phyloP scores from a whole-genome alignment of 257 asterid species.

The Fraxinus pennsylvanica region DNA sequence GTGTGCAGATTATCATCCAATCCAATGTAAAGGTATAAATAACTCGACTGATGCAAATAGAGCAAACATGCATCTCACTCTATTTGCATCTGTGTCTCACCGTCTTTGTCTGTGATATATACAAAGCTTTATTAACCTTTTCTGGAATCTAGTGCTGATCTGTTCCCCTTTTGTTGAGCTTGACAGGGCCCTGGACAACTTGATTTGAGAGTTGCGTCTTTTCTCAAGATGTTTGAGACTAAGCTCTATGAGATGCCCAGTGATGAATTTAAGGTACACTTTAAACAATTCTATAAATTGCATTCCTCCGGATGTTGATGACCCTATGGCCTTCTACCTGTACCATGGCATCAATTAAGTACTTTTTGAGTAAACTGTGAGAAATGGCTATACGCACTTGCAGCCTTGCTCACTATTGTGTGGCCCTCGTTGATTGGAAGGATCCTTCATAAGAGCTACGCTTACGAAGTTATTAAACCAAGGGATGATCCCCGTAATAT shows the following conservation, averaged over 20 bases:
- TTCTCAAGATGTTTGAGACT: slow-evolving; percentile 80
- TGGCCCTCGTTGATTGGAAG: background rate
- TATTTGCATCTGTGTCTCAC: background rate
- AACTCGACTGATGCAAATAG: background rate
- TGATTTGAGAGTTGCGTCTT: slow-evolving; percentile 78
- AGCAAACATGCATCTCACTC: background rate
- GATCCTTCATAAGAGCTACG: background rate
- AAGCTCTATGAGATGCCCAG: slow-evolving; percentile 78
- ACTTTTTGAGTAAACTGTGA: background rate
- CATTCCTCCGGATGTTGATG: background rate
- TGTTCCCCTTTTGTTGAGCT: slow-evolving; percentile 25
- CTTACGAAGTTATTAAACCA: background rate
- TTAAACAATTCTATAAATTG: slow-evolving; percentile 6
- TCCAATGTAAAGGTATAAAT: slow-evolving; percentile 76
- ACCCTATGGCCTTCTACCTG: background rate
- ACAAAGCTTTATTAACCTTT: slow-evolving; percentile 8
- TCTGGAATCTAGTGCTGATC: slow-evolving; percentile 15
- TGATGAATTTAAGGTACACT: slow-evolving; percentile 79
- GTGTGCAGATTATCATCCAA: slow-evolving; percentile 89
- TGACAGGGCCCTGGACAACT: slow-evolving; percentile 90
- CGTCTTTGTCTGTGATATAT: background rate
- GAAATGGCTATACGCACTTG: background rate
- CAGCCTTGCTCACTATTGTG: background rate
- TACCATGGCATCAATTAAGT: background rate
- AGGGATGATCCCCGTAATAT: background rate